Base-by-base conservation (phyloP, 78 protist species). In the Polysphondylium violaceum region DNA sequence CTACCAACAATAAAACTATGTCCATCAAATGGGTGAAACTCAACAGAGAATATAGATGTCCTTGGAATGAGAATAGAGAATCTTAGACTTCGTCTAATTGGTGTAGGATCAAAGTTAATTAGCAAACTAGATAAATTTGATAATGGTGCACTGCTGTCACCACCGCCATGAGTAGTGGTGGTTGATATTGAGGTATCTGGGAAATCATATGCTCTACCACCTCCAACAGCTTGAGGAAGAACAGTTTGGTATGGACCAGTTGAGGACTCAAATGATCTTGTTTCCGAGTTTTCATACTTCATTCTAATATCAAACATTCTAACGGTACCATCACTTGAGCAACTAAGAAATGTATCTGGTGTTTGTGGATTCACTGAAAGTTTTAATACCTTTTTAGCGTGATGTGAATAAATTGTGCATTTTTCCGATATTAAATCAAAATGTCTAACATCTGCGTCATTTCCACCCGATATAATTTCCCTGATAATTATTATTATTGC, bases 361-460 rank as follows among this genome's bases (percentile, higher is more conserved):
- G 21, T 21, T 1, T n/a, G 29, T 33, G 89, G 89, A 44, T 74
- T 72, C 23, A 53, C 71, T 5, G 91, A 74, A 40, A 92, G 21
- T 41, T 68, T 61, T 7, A 92, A 43, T 35, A 92, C 86, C 16
- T 92, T 92, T n/a, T 53, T 68, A 16, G 33, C 35, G n/a, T 92
- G 95, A 23, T 73, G 88, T n/a, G 76, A 33, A 29, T 58, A 92
- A 31, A 92, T 92, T 16, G 91, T 81, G 23, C 90, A 92, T 4
- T 14, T 74, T 36, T 68, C 38, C 25, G 56, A 29, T 5, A 40
- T 67, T 7, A 56, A 6, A 63, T 92, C 92, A 36, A 44, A 68
- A 63, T 50, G 85, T 43, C 89, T 56, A 35, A 92, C 63, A 73
- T 92, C 95, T 9, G 95, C 38, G 40, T 92, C 95, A 61, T 92